Evolutionary conservation across 2,329 filamentous ascomycete species (phyloP).

Genomic region (Berkeleyomyces basicola): DNA sequence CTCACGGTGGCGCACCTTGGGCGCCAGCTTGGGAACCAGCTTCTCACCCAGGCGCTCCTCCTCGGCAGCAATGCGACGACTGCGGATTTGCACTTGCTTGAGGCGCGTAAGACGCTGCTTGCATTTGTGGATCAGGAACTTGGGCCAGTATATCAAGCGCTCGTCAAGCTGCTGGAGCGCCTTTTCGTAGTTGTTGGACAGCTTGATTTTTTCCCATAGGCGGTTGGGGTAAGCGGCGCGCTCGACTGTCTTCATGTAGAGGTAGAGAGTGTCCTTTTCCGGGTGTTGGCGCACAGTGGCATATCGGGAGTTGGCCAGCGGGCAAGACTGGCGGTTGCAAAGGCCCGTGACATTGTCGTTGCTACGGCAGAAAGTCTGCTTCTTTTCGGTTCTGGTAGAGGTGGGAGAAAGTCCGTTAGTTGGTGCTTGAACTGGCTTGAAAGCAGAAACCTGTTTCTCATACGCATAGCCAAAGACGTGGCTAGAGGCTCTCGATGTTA

Average conservation of each 20-base stretch:
- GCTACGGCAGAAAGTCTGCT: constrained; percentile 89
- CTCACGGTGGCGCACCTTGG: constrained; percentile 69
- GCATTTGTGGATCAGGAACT: constrained; percentile 84
- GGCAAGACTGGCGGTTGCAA: constrained; percentile 76
- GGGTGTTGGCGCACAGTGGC: constrained; percentile 78
- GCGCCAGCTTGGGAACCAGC: constrained; percentile 74
- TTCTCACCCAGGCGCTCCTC: constrained; percentile 79
- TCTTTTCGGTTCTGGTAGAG: constrained; percentile 55
- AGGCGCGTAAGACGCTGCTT: constrained; percentile 88
- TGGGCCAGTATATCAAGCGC: constrained; percentile 81
- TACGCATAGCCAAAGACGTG: neutral
- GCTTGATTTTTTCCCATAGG: constrained; percentile 84
- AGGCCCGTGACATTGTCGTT: constrained; percentile 76
- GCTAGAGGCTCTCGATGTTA: neutral
- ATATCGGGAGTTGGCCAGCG: constrained; percentile 81
- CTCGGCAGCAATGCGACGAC: constrained; percentile 68
- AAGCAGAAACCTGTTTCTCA: neutral
- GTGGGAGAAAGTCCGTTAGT: neutral
- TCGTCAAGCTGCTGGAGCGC: constrained; percentile 79
- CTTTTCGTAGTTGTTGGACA: constrained; percentile 79
- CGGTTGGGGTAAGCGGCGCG: constrained; percentile 76
- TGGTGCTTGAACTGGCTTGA: neutral
- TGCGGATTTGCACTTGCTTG: constrained; percentile 75
- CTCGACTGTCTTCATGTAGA: constrained; percentile 94
- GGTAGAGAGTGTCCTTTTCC: constrained; percentile 66